Conservation (phyloP, 164 flowering plant genomes). For the Aristolochia californica region DNA sequence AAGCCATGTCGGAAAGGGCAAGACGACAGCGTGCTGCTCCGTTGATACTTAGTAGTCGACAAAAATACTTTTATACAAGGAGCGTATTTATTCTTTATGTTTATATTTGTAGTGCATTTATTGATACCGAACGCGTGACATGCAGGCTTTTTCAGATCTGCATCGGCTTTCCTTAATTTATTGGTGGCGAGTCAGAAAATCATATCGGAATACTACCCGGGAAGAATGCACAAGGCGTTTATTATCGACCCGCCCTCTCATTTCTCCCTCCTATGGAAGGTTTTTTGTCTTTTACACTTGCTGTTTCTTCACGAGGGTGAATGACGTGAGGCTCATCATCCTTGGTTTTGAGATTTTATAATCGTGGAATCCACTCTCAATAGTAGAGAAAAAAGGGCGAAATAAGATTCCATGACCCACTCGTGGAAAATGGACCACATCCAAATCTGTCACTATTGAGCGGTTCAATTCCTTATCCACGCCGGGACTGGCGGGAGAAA, state of each 20-base stretch:
- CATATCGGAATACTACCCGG: slow-evolving; percentile 76
- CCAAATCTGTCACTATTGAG: too few relatives aligned
- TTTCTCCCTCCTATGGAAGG: slow-evolving; percentile 97
- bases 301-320: neutral
- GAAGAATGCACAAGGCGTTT: slow-evolving; percentile 69
- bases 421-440: too few relatives aligned
- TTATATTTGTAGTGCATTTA: neutral
- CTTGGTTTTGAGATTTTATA: too few relatives aligned
- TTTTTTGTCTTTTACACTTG: slow-evolving; percentile 11
- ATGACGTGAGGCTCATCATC: too few relatives aligned
- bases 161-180: slow-evolving; percentile 83
- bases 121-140: slow-evolving; percentile 7
- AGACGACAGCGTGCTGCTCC: neutral
- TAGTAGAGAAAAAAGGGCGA: too few relatives aligned
- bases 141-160: slow-evolving; percentile 99
- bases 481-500: neutral
- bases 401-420: too few relatives aligned
- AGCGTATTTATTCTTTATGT: too few relatives aligned
- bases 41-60: neutral
- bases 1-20: neutral
- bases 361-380: too few relatives aligned
- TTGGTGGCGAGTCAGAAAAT: slow-evolving; percentile 67
- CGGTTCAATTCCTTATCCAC: neutral
- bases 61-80: neutral
- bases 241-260: slow-evolving; percentile 91